A percentile compares a stretch with the other conserved stretches of the same genome.
Conservation (phyloP, 345 rosid species). For the Lepidium aucheri region DNA sequence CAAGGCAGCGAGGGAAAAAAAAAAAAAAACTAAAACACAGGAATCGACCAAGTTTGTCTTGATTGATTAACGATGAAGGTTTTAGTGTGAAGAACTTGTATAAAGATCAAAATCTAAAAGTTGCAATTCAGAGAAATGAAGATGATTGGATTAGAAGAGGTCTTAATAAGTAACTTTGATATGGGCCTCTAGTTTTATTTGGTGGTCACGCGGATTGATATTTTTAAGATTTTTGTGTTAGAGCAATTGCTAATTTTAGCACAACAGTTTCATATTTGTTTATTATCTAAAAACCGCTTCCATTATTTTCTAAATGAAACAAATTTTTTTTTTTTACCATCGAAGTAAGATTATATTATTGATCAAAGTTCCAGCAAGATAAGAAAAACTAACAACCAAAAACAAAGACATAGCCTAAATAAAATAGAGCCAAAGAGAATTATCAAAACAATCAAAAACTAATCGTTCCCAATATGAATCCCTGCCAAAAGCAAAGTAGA, state of each 20-base stretch:
- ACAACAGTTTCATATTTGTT: slow-evolving; percentile 2
- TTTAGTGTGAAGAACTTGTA: slow-evolving; percentile 2
- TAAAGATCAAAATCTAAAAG: not conserved
- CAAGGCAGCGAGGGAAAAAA: slow-evolving; percentile 25
- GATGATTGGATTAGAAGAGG: slow-evolving; percentile 13
- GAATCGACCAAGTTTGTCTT: slow-evolving; percentile 12
- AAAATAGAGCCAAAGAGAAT: no score
- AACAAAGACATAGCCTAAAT: no score
- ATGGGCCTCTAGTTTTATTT: slow-evolving; percentile 24
- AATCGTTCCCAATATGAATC: no score
- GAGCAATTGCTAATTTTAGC: slow-evolving; percentile 19
- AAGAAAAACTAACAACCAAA: no score
- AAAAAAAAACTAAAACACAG: not conserved
- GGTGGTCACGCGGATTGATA: slow-evolving; percentile 23
- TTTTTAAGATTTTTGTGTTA: slow-evolving; percentile 13
- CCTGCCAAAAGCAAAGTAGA: no score
- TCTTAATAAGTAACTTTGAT: not conserved
- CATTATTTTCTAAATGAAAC: slow-evolving; percentile 4
- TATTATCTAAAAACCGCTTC: slow-evolving; percentile 7
- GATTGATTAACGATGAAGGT: slow-evolving; percentile 11
- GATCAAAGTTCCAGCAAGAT: no score
- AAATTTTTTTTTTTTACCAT: not conserved
- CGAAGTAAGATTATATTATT: no score
- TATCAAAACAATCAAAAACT: no score
- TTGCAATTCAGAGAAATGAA: not conserved